Conservation (phyloP, 495 filamentous ascomycete genomes). For the Lepraria neglecta region DNA sequence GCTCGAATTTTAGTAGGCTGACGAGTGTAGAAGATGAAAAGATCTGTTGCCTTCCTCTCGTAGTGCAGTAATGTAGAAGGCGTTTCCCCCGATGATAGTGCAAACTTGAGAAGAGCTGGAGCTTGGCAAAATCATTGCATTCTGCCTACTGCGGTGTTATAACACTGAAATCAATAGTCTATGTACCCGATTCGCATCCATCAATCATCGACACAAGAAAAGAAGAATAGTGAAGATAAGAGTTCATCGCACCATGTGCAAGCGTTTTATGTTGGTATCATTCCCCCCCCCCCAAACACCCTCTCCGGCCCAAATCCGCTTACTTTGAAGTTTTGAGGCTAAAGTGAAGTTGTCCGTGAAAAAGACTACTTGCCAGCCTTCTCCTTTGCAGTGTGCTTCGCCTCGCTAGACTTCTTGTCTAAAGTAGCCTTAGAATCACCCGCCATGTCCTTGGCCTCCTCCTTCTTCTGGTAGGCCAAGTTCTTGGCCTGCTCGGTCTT, state of each 20-base stretch:
- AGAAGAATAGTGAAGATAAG: background rate
- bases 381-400: constrained; percentile 18
- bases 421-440: constrained; percentile 14
- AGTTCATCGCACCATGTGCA: background rate
- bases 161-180: constrained; percentile 3
- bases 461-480: constrained; percentile 44
- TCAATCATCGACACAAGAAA: background rate
- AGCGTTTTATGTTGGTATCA: constrained; percentile 8
- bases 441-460: constrained; percentile 35
- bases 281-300: background rate
- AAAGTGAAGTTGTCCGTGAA: background rate
- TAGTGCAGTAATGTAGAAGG: too few relatives aligned
- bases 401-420: constrained; percentile 7
- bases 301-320: background rate
- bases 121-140: background rate
- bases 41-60: too few relatives aligned
- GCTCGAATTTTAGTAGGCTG: too few relatives aligned
- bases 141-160: too few relatives aligned
- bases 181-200: constrained; percentile 6
- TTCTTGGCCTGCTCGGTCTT: constrained; percentile 23
- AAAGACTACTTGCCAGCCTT: constrained; percentile 12
- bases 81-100: too few relatives aligned
- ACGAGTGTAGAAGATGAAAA: too few relatives aligned
- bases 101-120: too few relatives aligned
- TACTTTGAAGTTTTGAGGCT: background rate